These are phyloP conservation scores for Catharanthus roseus DNA, from an alignment of 257 asterid species.

Conservation along the genomic window DNA sequence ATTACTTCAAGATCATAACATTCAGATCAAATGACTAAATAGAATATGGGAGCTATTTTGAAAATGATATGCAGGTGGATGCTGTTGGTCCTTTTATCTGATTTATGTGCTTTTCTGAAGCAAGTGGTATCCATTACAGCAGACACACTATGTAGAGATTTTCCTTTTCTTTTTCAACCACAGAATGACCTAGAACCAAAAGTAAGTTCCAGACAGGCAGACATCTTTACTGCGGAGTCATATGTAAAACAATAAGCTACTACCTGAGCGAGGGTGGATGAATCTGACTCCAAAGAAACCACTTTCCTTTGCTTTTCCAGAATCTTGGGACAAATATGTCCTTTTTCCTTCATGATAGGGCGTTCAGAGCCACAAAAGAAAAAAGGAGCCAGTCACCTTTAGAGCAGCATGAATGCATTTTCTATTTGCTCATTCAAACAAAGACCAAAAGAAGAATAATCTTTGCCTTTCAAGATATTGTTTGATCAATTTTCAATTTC, in stretches of 20 bases:
- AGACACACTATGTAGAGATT: no score
- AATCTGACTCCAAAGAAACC: slow-evolving; percentile 48
- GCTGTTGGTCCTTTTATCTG: no score
- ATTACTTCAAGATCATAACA: background rate
- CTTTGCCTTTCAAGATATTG: no score
- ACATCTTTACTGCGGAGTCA: background rate
- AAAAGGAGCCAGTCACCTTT: no score
- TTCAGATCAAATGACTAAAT: background rate
- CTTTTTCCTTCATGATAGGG: slow-evolving; percentile 44
- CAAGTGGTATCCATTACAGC: slow-evolving; percentile 2
- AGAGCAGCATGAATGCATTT: no score
- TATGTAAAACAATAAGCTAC: slow-evolving; percentile 4
- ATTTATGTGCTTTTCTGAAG: background rate
- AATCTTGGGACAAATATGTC: slow-evolving; percentile 49
- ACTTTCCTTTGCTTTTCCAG: slow-evolving; percentile 58
- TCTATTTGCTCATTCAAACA: no score
- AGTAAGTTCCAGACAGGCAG: background rate
- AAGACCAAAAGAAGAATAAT: no score
- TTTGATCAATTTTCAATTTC: no score
- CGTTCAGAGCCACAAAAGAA: no score
- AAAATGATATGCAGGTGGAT: background rate
- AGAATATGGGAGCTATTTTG: background rate
- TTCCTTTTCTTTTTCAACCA: no score
- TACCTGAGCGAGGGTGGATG: slow-evolving; percentile 61
- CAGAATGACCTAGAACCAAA: background rate